These are phyloP conservation scores for Candida khao-thaluensis DNA, from an alignment of 805 yeast species.

Conservation along the genomic window DNA sequence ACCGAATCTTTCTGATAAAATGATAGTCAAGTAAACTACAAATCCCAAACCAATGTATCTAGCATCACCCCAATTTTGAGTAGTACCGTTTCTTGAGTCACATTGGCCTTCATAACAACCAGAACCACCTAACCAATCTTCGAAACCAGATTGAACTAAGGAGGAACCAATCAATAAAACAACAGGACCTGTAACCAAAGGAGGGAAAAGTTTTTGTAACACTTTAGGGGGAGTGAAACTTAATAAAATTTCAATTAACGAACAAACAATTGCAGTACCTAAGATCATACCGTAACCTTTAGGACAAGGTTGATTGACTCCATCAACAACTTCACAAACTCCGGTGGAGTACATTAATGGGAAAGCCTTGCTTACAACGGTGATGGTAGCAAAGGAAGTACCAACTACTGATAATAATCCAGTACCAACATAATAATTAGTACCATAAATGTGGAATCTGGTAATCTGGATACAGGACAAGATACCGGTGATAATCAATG, in stretches of 20 bases:
- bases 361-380: constrained; percentile 71
- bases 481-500: constrained; percentile 44
- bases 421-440: constrained; percentile 80
- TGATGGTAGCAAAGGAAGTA: constrained; percentile 83
- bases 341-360: constrained; percentile 71
- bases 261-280: constrained; percentile 78
- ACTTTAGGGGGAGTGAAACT: constrained; percentile 76
- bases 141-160: constrained; percentile 69
- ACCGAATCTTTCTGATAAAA: constrained; percentile 82
- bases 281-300: constrained; percentile 87
- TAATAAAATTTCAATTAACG: constrained; percentile 65
- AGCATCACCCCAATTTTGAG: constrained; percentile 80
- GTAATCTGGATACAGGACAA: constrained; percentile 65
- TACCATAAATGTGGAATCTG: constrained; percentile 69
- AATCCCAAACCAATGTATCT: constrained; percentile 85
- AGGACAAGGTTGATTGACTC: constrained; percentile 74
- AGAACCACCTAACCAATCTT: constrained; percentile 88
- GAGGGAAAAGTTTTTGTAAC: constrained; percentile 77
- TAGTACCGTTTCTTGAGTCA: constrained; percentile 27
- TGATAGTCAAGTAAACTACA: constrained; percentile 70
- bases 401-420: constrained; percentile 90
- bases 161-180: constrained; percentile 78
- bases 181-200: constrained; percentile 91
- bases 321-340: constrained; percentile 56
- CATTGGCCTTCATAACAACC: constrained; percentile 48